phyloP scores from a whole-genome alignment of 148 eudicot genomes.

The Spergularia marina region DNA sequence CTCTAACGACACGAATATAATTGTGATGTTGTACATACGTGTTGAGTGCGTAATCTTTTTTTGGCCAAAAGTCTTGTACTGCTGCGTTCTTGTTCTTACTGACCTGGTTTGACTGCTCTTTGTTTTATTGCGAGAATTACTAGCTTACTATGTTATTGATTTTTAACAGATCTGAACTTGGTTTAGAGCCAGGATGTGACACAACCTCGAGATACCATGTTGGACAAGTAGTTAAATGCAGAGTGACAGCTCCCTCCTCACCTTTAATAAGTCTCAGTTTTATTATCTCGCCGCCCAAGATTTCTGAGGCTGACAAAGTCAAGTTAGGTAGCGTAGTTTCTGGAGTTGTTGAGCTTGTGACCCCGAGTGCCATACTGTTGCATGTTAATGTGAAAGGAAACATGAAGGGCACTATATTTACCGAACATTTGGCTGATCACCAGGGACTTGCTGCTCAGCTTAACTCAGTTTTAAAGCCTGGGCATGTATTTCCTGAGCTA shows the following conservation, averaged over 20 bases:
- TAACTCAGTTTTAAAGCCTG: conserved; percentile 75
- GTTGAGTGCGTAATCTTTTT: no score
- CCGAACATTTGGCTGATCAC: conserved; percentile 88
- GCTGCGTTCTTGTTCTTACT: background rate
- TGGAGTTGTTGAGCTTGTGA: conserved; percentile 74
- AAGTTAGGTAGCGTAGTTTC: conserved; percentile 83
- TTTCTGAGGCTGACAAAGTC: conserved; percentile 49
- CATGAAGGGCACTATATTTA: conserved; percentile 69
- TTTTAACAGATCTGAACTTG: conserved; percentile 78
- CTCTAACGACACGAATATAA: no score
- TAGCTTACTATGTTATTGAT: background rate
- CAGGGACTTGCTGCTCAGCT: conserved; percentile 62
- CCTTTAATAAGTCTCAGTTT: conserved; percentile 82
- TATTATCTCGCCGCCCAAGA: conserved; percentile 59
- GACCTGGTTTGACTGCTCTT: background rate
- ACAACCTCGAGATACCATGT: conserved; percentile 74
- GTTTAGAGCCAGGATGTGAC: conserved; percentile 73
- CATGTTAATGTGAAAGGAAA: conserved; percentile 53
- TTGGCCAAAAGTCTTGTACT: no score
- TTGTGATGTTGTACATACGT: background rate
- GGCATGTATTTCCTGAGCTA: conserved; percentile 72
- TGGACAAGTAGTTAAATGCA: conserved; percentile 95
- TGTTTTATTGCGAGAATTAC: background rate
- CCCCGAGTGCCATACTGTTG: conserved; percentile 50
- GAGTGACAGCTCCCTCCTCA: conserved; percentile 74